These are phyloP conservation scores for Trapa incisa DNA, from an alignment of 345 rosid genomes.

Conservation along the genomic window DNA sequence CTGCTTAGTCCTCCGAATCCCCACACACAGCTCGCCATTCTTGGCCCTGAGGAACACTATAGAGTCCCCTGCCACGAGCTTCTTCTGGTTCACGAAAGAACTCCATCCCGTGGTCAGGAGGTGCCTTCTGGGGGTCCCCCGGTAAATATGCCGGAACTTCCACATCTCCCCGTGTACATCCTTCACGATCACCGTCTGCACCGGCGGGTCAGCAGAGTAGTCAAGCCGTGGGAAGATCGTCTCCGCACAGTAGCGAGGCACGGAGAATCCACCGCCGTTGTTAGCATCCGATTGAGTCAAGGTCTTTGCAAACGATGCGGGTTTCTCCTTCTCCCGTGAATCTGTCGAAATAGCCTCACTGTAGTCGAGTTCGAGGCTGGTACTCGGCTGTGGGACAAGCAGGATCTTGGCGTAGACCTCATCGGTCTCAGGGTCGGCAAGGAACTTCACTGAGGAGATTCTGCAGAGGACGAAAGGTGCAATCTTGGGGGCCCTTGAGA, in stretches of 20 bases:
- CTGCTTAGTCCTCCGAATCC: constrained; percentile 72
- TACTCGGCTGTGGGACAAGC: constrained; percentile 34
- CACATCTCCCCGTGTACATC: constrained; percentile 86
- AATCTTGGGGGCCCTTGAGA: constrained; percentile 32
- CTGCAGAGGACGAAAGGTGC: constrained; percentile 55
- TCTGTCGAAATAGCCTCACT: constrained; percentile 14
- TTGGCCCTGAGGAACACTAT: constrained; percentile 80
- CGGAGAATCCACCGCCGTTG: constrained; percentile 97
- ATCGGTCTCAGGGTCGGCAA: constrained; percentile 76
- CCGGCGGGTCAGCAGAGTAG: constrained; percentile 78
- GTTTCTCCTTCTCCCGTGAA: constrained; percentile 33
- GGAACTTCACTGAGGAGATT: constrained; percentile 49
- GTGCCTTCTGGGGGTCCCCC: constrained; percentile 94
- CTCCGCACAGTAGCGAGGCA: constrained; percentile 92
- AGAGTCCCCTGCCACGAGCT: constrained; percentile 83
- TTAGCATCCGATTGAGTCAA: constrained; percentile 94
- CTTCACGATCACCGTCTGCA: constrained; percentile 72
- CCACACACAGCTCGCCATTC: constrained; percentile 73
- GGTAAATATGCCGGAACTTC: constrained; percentile 90
- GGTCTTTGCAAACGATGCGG: constrained; percentile 84
- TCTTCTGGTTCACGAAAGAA: constrained; percentile 83
- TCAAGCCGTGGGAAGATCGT: constrained; percentile 84
- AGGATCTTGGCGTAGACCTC: constrained; percentile 67
- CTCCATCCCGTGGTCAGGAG: constrained; percentile 96
- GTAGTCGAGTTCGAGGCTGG: constrained; percentile 18